A percentile compares a stretch with the other conserved stretches of the same genome.
Evolutionary conservation across 257 asterid genomes (phyloP).

Genomic region (Solanum virginianum): DNA sequence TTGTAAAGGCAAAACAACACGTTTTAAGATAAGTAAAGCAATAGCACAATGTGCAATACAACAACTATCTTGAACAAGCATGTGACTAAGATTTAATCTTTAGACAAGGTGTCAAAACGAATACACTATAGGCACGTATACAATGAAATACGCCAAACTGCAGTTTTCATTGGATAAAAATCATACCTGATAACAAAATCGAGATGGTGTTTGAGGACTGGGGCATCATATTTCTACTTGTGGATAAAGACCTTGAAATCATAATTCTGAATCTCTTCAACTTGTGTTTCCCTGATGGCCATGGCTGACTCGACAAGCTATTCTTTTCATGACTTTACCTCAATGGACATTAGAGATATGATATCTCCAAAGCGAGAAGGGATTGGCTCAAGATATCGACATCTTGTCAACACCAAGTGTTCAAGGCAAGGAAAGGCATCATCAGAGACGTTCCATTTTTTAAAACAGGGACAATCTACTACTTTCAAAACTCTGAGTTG

Average conservation of each 20-base stretch:
- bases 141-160: background rate
- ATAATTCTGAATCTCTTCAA: background rate
- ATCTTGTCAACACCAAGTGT: background rate
- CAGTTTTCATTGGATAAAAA: background rate
- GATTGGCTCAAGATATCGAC: background rate
- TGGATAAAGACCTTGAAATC: background rate
- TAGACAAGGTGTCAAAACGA: background rate
- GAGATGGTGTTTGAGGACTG: background rate
- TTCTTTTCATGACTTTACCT: background rate
- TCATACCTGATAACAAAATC: background rate
- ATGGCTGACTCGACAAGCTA: background rate
- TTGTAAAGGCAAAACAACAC: background rate
- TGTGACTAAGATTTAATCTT: background rate
- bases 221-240: background rate
- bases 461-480: background rate
- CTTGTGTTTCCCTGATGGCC: background rate
- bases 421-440: background rate
- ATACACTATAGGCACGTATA: background rate
- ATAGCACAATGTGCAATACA: background rate
- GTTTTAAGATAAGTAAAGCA: background rate
- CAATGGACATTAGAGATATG: background rate
- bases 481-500: background rate
- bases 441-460: background rate
- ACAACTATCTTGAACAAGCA: background rate
- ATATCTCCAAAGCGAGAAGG: slow-evolving; percentile 1